Evolutionary conservation across 2,329 filamentous ascomycete genomes (phyloP).

Genomic region (Cladosporium sp.): DNA sequence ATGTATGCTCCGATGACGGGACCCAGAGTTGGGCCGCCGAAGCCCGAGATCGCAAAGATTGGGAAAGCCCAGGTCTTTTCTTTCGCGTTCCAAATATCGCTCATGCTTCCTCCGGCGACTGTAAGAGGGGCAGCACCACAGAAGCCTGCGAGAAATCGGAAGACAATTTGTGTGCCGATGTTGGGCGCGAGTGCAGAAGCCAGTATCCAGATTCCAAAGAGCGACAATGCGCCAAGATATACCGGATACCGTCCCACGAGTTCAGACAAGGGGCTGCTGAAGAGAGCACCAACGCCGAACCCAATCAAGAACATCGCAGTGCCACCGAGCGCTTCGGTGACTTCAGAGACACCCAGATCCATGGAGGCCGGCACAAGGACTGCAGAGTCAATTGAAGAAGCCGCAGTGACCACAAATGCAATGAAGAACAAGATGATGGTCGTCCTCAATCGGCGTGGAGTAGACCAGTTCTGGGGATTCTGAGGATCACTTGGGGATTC

Average conservation of each 20-base stretch:
- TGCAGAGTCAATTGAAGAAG: constrained; percentile 10
- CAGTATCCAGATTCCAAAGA: constrained; percentile 18
- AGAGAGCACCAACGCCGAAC: constrained; percentile 33
- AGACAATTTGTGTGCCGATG: constrained; percentile 20
- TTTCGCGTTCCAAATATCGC: constrained; percentile 22
- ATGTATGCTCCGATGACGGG: constrained; percentile 43
- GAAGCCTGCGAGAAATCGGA: constrained; percentile 23
- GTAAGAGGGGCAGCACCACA: constrained; percentile 22
- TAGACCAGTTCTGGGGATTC: constrained; percentile 14
- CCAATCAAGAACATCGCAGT: constrained; percentile 42
- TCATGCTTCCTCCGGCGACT: constrained; percentile 22
- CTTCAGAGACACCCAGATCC: constrained; percentile 14
- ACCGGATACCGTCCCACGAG: constrained; percentile 29
- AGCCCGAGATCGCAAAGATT: constrained; percentile 17
- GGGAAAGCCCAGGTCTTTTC: constrained; percentile 22
- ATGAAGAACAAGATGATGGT: constrained; percentile 1
- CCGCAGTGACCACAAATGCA: constrained; percentile 1
- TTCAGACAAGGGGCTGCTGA: constrained; percentile 38
- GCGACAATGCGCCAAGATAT: constrained; percentile 18
- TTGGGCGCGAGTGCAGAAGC: constrained; percentile 20
- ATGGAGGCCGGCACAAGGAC: neutral
- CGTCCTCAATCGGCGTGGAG: neutral
- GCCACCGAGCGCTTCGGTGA: constrained; percentile 7
- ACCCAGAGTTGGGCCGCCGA: constrained; percentile 35
- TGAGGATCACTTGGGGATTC: constrained; percentile 7